A percentile compares a stretch with the other conserved stretches of the same genome.
Conservation (phyloP, 306 rosid genomes). For the Cicer bijugum region DNA sequence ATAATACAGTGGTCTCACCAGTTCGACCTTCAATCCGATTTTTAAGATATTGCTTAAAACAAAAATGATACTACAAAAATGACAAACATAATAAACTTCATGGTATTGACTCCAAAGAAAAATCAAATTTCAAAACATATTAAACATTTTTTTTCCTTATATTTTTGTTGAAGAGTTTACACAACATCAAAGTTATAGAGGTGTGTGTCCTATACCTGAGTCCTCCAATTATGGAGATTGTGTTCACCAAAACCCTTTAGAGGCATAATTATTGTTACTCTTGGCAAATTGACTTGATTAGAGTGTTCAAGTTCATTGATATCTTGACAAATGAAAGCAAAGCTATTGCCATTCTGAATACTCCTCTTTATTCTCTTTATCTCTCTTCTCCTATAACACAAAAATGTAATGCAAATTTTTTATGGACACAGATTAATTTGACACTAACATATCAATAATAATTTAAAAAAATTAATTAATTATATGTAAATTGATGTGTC, state of each 20-base stretch:
- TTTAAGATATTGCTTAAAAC: background rate
- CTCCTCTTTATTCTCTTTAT: conserved; percentile 66
- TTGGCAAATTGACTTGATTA: conserved; percentile 76
- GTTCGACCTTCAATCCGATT: too few species aligned
- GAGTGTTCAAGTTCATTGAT: conserved; percentile 86
- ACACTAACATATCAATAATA: too few species aligned
- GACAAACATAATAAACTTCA: background rate
- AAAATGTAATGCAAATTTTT: conserved; percentile 22
- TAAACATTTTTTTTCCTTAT: background rate
- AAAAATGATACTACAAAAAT: conserved; percentile 28
- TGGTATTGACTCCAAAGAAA: too few species aligned
- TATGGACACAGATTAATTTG: background rate
- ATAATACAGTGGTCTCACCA: too few species aligned
- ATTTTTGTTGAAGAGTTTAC: background rate
- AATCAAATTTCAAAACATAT: background rate
- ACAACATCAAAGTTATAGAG: conserved; percentile 9
- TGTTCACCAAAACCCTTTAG: conserved; percentile 98
- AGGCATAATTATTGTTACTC: conserved; percentile 88
- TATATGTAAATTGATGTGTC: too few species aligned
- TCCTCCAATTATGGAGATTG: conserved; percentile 93
- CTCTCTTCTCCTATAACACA: conserved; percentile 74
- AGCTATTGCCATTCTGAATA: conserved; percentile 62
- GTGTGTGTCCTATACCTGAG: conserved; percentile 62
- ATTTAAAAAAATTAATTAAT: too few species aligned
- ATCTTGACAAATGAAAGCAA: conserved; percentile 81